These are phyloP conservation scores for Zygoascus sp. DNA, from an alignment of 1,139 yeast species.

Conservation along the genomic window DNA sequence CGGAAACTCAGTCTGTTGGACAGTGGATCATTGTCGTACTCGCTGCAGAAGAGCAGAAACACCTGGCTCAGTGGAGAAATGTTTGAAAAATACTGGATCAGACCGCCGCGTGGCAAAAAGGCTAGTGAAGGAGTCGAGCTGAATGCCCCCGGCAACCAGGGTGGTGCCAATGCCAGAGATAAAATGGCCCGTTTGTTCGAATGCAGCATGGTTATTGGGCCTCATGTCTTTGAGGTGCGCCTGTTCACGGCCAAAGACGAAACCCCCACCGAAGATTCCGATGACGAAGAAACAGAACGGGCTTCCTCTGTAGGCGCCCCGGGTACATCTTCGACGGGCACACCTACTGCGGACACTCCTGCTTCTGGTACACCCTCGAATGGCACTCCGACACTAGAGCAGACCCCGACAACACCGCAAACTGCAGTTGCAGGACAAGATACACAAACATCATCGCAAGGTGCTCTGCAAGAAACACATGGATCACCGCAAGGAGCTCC, in stretches of 20 bases:
- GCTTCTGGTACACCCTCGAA: no score
- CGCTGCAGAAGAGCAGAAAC: conserved; percentile 69
- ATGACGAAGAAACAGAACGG: conserved; percentile 17
- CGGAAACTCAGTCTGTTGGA: conserved; percentile 56
- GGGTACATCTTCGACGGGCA: not conserved
- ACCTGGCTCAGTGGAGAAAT: conserved; percentile 70
- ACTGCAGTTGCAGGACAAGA: no score
- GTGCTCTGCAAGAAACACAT: not conserved
- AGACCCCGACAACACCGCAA: no score
- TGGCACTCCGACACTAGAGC: no score
- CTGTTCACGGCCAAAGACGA: conserved; percentile 79
- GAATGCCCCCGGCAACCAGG: conserved; percentile 27
- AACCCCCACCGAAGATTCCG: conserved; percentile 34
- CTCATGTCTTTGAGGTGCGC: conserved; percentile 73
- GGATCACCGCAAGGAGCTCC: not conserved
- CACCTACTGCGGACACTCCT: no score
- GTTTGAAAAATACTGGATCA: conserved; percentile 73
- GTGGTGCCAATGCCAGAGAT: conserved; percentile 60
- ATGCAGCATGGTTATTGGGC: conserved; percentile 67
- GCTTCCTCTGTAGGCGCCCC: conserved; percentile 5
- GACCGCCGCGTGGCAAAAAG: conserved; percentile 53
- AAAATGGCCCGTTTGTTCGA: conserved; percentile 88
- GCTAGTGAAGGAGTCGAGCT: conserved; percentile 7
- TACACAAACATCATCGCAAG: not conserved
- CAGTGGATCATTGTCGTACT: conserved; percentile 53